These are phyloP conservation scores for Candida tibetensis DNA, from an alignment of 805 yeast genomes.

Conservation along the genomic window DNA sequence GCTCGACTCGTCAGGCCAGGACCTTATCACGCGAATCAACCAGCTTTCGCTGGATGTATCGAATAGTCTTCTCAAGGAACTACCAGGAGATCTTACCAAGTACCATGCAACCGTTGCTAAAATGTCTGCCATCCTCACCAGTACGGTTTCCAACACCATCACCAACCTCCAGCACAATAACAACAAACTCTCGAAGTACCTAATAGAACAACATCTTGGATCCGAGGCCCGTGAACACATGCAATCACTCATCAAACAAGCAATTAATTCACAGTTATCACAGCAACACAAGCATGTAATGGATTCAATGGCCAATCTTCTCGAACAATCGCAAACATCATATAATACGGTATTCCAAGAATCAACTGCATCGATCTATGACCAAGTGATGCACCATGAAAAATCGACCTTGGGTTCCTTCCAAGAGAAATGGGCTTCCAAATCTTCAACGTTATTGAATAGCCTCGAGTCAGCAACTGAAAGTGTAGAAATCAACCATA, in stretches of 20 bases:
- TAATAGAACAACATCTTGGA: not conserved
- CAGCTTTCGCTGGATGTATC: not conserved
- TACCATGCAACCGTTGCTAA: slow-evolving; percentile 8
- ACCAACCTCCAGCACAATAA: slow-evolving; percentile 1
- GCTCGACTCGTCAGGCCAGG: slow-evolving; percentile 6
- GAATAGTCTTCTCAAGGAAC: slow-evolving; percentile 2
- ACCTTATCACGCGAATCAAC: not conserved
- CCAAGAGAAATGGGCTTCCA: too few relatives aligned
- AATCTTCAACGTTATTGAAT: too few relatives aligned
- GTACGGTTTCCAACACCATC: slow-evolving; percentile 4
- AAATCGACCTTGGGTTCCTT: too few relatives aligned
- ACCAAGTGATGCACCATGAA: not conserved
- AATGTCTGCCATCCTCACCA: slow-evolving; percentile 3
- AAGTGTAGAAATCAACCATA: not conserved
- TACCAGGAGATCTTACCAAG: slow-evolving; percentile 9
- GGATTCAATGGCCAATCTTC: not conserved
- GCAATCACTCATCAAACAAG: not conserved
- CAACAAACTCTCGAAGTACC: not conserved
- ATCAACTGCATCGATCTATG: not conserved
- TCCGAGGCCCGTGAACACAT: not conserved
- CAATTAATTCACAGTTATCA: not conserved
- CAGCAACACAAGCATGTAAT: not conserved
- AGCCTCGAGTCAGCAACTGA: too few relatives aligned
- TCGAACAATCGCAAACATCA: not conserved
- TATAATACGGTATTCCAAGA: not conserved